These are phyloP conservation scores for Ceraceosorus bombacis DNA, from an alignment of 1,284 basidiomycete genomes.

Conservation along the genomic window DNA sequence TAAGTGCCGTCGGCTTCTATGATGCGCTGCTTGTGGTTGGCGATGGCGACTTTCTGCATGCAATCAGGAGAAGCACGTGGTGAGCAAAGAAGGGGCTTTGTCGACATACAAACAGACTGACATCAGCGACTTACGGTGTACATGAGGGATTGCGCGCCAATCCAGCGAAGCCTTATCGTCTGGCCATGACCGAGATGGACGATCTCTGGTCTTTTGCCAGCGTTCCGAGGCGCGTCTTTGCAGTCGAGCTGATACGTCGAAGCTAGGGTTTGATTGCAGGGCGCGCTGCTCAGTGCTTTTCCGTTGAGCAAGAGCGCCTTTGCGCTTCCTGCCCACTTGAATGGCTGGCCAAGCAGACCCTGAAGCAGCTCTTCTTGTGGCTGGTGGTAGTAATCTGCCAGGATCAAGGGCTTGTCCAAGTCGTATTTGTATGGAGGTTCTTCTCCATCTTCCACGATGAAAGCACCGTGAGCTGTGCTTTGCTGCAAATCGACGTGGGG, in stretches of 20 bases:
- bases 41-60: constrained; percentile 10
- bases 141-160: constrained; percentile 22
- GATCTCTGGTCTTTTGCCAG: constrained; percentile 3
- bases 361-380: constrained; percentile 7
- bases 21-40: constrained; percentile 17
- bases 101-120: not conserved
- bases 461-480: constrained; percentile 27
- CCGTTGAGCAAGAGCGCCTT: constrained; percentile 32
- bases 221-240: not conserved
- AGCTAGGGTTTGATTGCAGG: constrained; percentile 22
- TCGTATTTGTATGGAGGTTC: constrained; percentile 16
- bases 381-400: constrained; percentile 27
- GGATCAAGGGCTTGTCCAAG: constrained; percentile 22
- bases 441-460: constrained; percentile 29
- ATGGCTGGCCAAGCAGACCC: constrained; percentile 22
- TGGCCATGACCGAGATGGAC: constrained; percentile 27
- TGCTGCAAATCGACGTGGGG: constrained; percentile 32
- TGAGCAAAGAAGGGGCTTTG: no score
- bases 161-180: constrained; percentile 22
- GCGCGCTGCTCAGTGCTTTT: not conserved
- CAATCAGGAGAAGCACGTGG: not conserved
- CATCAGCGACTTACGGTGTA: constrained; percentile 9
- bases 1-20: constrained; percentile 38
- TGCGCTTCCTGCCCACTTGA: constrained; percentile 33
- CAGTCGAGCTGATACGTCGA: constrained; percentile 1